phyloP scores from a whole-genome alignment of 2,329 filamentous ascomycete species.

The Achaetomium macrosporum region DNA sequence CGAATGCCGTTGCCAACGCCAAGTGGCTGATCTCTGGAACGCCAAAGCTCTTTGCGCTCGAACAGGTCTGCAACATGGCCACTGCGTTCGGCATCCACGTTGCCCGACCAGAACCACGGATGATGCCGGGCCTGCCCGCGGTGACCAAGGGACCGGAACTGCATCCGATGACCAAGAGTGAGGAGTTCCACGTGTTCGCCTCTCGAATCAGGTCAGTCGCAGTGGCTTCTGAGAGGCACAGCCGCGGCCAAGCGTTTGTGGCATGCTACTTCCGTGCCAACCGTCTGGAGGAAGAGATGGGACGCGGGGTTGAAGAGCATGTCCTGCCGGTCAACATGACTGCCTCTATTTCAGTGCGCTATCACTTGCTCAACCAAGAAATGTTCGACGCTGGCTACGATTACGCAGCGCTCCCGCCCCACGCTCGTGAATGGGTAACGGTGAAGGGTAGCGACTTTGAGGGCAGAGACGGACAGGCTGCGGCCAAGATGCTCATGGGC shows the following conservation, averaged over 20 bases:
- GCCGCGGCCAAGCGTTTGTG: conserved; percentile 46
- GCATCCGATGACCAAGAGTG: conserved; percentile 28
- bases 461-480: background rate
- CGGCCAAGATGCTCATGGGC: conserved; percentile 11
- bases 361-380: conserved; percentile 15
- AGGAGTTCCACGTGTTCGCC: conserved; percentile 30
- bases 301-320: conserved; percentile 1
- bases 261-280: conserved; percentile 52
- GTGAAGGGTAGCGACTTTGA: conserved; percentile 7
- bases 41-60: conserved; percentile 33
- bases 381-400: conserved; percentile 15
- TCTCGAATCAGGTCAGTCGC: conserved; percentile 30
- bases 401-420: conserved; percentile 11
- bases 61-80: conserved; percentile 33
- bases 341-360: conserved; percentile 5
- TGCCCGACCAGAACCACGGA: conserved; percentile 31
- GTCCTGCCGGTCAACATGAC: conserved; percentile 10
- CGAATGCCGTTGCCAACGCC: conserved; percentile 27
- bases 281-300: conserved; percentile 23
- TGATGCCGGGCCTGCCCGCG: conserved; percentile 32
- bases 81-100: conserved; percentile 35
- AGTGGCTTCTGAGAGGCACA: conserved; percentile 32
- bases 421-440: conserved; percentile 5
- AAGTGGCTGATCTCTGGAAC: conserved; percentile 43
- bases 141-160: conserved; percentile 32